These are phyloP conservation scores for Neurospora sublineolata DNA, from an alignment of 495 filamentous ascomycete genomes.

Conservation along the genomic window DNA sequence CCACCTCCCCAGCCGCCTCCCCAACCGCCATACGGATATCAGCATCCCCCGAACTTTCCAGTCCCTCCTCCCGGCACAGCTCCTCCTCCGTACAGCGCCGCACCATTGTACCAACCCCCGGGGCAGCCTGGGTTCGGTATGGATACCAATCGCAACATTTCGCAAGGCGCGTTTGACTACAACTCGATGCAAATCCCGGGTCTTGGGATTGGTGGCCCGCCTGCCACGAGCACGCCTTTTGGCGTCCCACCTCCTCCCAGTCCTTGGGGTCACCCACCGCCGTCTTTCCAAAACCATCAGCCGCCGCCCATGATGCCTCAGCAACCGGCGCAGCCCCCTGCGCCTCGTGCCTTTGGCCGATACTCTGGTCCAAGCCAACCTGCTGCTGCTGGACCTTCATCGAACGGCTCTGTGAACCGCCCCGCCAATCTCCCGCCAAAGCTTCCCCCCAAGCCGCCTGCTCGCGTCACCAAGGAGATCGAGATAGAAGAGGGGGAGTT, in stretches of 20 bases:
- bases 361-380: conserved; percentile 3
- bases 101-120: background rate
- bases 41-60: conserved; percentile 13
- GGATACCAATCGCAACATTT: conserved; percentile 11
- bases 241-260: background rate
- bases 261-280: conserved; percentile 5
- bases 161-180: conserved; percentile 25
- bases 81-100: background rate
- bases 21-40: conserved; percentile 16
- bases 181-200: conserved; percentile 33
- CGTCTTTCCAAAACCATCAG: background rate
- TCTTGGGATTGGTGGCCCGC: conserved; percentile 20
- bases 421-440: background rate
- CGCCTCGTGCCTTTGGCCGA: background rate
- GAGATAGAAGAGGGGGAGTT: conserved; percentile 63
- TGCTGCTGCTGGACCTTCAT: conserved; percentile 3
- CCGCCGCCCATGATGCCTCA: background rate
- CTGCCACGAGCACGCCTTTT: background rate
- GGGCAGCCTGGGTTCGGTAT: background rate
- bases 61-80: background rate
- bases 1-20: conserved; percentile 11
- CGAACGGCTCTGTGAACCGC: background rate
- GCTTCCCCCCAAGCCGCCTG: conserved; percentile 1
- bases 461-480: background rate
- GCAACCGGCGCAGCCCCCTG: background rate